A percentile compares a stretch with the other conserved stretches of the same genome.
Conservation (phyloP, 73 alveolate genomes). For the Paramecium primaurelia region DNA sequence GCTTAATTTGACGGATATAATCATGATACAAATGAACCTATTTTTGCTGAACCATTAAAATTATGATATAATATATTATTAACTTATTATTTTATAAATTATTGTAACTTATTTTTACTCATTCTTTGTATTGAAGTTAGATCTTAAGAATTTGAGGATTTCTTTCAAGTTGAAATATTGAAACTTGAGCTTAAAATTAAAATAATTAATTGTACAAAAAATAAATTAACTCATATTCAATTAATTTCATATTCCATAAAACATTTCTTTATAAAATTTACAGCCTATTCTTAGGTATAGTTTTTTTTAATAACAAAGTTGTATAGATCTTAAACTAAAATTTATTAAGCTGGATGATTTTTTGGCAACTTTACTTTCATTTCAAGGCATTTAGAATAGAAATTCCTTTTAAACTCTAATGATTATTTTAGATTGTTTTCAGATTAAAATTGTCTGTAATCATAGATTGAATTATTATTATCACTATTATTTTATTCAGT, state of each 20-base stretch:
- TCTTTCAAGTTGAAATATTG: background rate
- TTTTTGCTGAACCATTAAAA: background rate
- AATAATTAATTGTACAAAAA: background rate
- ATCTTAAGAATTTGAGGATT: background rate
- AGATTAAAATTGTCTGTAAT: background rate
- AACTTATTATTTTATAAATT: background rate
- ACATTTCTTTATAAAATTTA: background rate
- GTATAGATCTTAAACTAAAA: background rate
- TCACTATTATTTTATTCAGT: background rate
- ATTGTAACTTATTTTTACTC: background rate
- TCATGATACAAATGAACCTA: constrained; percentile 50
- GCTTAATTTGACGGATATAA: constrained; percentile 68
- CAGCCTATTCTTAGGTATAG: background rate
- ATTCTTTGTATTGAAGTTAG: background rate
- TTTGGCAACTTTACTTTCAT: background rate
- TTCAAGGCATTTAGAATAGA: background rate
- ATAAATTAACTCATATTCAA: background rate
- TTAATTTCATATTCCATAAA: background rate
- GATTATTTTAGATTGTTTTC: background rate
- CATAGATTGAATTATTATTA: background rate
- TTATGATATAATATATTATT: background rate
- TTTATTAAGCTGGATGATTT: background rate
- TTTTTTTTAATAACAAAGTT: background rate
- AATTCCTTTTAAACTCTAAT: background rate
- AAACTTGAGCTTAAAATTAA: too few species aligned